phyloP scores from a whole-genome alignment of 192 early-diverging fungal genomes.

The Gonapodya sp. region DNA sequence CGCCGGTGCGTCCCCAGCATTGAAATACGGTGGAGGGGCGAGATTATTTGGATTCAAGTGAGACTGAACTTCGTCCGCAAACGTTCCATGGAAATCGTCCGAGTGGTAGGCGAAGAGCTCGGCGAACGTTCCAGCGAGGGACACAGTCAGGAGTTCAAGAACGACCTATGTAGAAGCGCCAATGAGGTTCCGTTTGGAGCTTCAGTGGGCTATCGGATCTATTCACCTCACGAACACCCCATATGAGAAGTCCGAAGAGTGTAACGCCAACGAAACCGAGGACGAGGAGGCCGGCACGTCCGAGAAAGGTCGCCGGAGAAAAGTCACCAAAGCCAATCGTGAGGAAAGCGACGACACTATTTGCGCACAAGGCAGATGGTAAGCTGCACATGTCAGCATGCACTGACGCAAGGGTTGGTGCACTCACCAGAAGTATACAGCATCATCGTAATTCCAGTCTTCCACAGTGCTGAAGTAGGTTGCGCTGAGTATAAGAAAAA shows the following conservation, averaged over 20 bases:
- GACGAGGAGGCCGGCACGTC: neutral
- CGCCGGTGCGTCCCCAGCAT: neutral
- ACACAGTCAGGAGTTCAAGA: neutral
- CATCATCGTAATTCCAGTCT: neutral
- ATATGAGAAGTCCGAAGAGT: neutral
- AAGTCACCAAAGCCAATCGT: neutral
- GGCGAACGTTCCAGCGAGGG: neutral
- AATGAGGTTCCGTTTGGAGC: neutral
- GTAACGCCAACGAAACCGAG: neutral
- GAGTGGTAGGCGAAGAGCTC: neutral
- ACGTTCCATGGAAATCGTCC: neutral
- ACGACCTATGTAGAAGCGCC: neutral
- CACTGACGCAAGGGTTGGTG: no score
- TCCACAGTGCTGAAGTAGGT: neutral
- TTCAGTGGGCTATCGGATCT: neutral
- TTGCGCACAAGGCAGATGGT: no score
- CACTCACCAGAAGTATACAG: neutral
- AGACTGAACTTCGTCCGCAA: neutral
- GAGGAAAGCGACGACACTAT: neutral
- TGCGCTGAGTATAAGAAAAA: neutral
- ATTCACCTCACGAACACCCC: neutral
- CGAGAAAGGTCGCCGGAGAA: neutral
- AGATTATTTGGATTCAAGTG: neutral
- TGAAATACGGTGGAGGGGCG: neutral
- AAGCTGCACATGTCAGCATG: no score